Evolutionary conservation across 768 basidiomycete species (phyloP).

Genomic region (Boletus huronensis): DNA sequence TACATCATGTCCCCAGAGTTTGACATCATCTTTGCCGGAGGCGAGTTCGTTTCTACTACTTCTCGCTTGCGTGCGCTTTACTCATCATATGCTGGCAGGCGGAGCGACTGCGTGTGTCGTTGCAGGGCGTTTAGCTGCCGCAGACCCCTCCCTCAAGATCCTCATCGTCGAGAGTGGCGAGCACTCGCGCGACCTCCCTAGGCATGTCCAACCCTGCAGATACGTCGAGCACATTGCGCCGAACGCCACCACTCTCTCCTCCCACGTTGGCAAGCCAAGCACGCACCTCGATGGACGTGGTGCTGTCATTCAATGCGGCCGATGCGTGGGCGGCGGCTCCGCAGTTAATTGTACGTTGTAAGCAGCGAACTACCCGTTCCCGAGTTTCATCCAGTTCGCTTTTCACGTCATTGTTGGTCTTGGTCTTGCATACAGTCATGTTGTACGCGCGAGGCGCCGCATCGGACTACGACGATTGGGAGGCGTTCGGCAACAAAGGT

Average conservation of each 20-base stretch:
- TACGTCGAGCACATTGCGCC: slow-evolving; percentile 42
- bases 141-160: slow-evolving; percentile 53
- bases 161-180: slow-evolving; percentile 60
- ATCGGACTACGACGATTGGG: slow-evolving; percentile 67
- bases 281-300: slow-evolving; percentile 44
- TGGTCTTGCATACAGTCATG: slow-evolving; percentile 29
- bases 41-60: slow-evolving; percentile 23
- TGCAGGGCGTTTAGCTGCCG: slow-evolving; percentile 48
- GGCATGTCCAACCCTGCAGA: slow-evolving; percentile 53
- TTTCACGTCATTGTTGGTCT: not conserved
- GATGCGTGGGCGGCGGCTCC: slow-evolving; percentile 61
- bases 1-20: slow-evolving; percentile 20
- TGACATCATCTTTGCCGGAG: slow-evolving; percentile 60
- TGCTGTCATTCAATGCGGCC: slow-evolving; percentile 42
- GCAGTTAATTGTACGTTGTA: slow-evolving; percentile 50
- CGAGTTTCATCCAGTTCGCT: not conserved
- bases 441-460: slow-evolving; percentile 58
- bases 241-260: slow-evolving; percentile 41
- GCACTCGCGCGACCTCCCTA: slow-evolving; percentile 42
- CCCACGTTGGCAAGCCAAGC: slow-evolving; percentile 39
- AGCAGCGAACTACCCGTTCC: no score
- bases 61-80: not conserved
- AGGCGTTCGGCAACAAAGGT: slow-evolving; percentile 47
- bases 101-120: slow-evolving; percentile 56
- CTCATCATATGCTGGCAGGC: slow-evolving; percentile 21